Conservation (phyloP, 176 grass and related monocot species). For the Musa itinerans region DNA sequence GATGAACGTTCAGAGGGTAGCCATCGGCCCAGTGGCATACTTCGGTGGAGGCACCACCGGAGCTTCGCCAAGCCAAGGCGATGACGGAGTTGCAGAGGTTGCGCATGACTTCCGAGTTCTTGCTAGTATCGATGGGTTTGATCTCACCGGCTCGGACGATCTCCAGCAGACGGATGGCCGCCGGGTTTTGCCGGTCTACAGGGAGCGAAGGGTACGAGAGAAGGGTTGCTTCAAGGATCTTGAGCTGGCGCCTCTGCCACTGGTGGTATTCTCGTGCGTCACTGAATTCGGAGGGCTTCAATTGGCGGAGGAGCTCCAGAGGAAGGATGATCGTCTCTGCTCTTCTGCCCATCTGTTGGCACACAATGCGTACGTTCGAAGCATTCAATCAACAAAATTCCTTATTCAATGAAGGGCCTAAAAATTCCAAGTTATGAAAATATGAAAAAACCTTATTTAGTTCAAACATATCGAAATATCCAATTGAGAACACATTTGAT, state of each 20-base stretch:
- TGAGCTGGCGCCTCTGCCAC: constrained; percentile 83
- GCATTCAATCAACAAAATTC: no score
- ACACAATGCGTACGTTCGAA: not conserved
- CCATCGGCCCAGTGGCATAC: constrained; percentile 78
- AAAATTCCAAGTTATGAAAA: not conserved
- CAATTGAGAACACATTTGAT: no score
- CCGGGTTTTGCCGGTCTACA: constrained; percentile 50
- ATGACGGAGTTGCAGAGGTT: constrained; percentile 42
- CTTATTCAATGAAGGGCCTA: not conserved
- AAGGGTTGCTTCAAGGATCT: constrained; percentile 72
- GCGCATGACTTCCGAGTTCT: constrained; percentile 62
- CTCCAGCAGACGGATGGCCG: constrained; percentile 57
- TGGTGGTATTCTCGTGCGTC: constrained; percentile 74
- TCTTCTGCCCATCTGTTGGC: constrained; percentile 43
- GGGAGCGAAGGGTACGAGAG: constrained; percentile 52
- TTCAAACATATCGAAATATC: no score
- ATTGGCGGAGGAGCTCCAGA: constrained; percentile 77
- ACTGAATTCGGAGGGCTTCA: constrained; percentile 61
- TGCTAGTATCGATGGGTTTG: constrained; percentile 65
- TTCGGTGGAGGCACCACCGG: constrained; percentile 8
- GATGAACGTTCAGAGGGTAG: constrained; percentile 67
- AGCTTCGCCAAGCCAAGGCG: constrained; percentile 52
- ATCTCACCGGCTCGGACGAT: constrained; percentile 45
- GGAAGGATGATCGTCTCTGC: constrained; percentile 75
- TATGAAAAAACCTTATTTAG: no score